Evolutionary conservation across 495 filamentous ascomycete species (phyloP).

Genomic region (Rhizodiscina lignyota): DNA sequence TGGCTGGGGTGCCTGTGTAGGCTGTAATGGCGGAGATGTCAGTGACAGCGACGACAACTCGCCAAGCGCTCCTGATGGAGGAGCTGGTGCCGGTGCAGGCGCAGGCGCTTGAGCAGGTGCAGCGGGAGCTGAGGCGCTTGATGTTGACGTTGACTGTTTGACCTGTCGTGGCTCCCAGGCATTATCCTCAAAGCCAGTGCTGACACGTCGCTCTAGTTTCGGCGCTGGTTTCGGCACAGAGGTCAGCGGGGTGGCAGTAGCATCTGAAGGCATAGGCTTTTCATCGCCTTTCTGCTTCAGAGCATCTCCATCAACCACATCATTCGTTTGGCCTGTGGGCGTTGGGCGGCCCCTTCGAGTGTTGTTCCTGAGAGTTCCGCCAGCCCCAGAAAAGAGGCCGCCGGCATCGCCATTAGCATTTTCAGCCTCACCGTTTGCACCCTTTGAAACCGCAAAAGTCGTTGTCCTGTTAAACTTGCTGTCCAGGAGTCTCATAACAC

Average conservation of each 20-base stretch:
- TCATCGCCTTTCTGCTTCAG: conserved; percentile 49
- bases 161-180: conserved; percentile 95
- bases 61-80: conserved; percentile 49
- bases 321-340: conserved; percentile 65
- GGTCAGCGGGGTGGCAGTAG: conserved; percentile 30
- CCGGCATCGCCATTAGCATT: conserved; percentile 30
- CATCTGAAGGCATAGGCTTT: conserved; percentile 22
- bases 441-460: too few species aligned
- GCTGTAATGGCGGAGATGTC: conserved; percentile 58
- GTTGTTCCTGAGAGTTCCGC: conserved; percentile 78
- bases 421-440: conserved; percentile 4
- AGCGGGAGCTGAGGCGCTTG: conserved; percentile 14
- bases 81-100: conserved; percentile 19
- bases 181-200: conserved; percentile 78
- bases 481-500: conserved; percentile 82
- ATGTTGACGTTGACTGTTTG: conserved; percentile 33
- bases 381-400: conserved; percentile 82
- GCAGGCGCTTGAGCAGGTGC: conserved; percentile 23
- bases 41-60: conserved; percentile 69
- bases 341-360: conserved; percentile 85
- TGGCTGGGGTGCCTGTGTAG: conserved; percentile 36
- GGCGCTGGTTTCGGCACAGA: conserved; percentile 28
- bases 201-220: conserved; percentile 23
- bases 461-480: conserved; percentile 54
- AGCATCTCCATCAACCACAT: conserved; percentile 72